Evolutionary conservation across 257 asterid genomes (phyloP), one percentile per base, ranked within the genome.

Genomic region (Plantago ovata): DNA sequence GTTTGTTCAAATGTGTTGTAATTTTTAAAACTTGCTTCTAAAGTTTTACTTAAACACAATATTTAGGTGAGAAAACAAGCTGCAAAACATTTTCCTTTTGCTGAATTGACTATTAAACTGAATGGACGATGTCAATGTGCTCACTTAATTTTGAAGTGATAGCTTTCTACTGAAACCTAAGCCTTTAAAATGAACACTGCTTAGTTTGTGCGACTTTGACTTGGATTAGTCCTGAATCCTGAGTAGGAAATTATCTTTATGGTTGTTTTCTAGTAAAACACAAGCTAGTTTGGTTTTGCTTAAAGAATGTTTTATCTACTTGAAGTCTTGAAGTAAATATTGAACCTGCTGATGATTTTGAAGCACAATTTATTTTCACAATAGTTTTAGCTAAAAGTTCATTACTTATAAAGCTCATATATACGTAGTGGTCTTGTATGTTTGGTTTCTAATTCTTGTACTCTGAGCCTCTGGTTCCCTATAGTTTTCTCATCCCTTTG

Each of bases 401-500:
- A 9, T 32, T 21, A n/a, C n/a, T 16, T 18, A 6, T 3, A 41
- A 19, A 40, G 51, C 32, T 3, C 43, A 13, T 42, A 38, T 62
- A 28, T 46, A 15, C 47, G 15, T 33, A 44, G 16, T 60, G 42
- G 44, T 39, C 28, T 10, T 45, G 12, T 57, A 33, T 28, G 36
- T 28, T 28, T 28, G 36, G 36, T 28, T 28, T 28, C 36, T 28
- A 8, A 3, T 28, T 28, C 36, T 28, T 28, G 4, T 28, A 28
- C 36, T 28, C 7, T 28, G 36, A n/a, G n/a, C n/a, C n/a, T 28
- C 21, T 48, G 28, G 58, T 46, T 64, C 48, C 28, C 43, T 48
- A n/a, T 32, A 47, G 39, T 39, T 21, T 9, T 59, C 36, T 23
- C 19, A 60, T 60, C 33, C 36, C 48, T 54, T 15, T 60, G 65